Conservation (phyloP, 129 eudicot species). For the Kitagawia praeruptora region DNA sequence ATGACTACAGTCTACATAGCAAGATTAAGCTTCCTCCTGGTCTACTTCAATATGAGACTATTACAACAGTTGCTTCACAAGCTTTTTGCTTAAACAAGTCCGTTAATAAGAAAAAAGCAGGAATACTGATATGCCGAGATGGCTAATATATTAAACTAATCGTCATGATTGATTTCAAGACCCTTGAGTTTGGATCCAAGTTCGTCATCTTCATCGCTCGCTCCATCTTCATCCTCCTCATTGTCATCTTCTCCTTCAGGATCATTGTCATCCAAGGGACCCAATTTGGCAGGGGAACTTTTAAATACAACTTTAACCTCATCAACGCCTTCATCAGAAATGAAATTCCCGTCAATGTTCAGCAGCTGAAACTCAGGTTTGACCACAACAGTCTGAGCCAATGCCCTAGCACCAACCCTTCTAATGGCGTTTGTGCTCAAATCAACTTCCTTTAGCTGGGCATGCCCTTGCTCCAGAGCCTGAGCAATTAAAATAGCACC, state of each 20-base stretch:
- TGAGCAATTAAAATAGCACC: conserved; percentile 59
- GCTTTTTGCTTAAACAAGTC: background rate
- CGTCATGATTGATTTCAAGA: conserved; percentile 54
- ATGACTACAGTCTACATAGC: background rate
- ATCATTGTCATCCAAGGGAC: conserved; percentile 73
- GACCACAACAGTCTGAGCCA: conserved; percentile 59
- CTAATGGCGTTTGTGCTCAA: conserved; percentile 48
- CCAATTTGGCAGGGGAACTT: conserved; percentile 38
- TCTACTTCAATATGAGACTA: conserved; percentile 8
- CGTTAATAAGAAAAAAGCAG: background rate
- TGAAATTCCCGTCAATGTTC: conserved; percentile 60
- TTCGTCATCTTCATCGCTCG: conserved; percentile 24
- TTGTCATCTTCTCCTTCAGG: conserved; percentile 70
- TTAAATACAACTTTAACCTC: conserved; percentile 53
- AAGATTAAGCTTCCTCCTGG: conserved; percentile 2
- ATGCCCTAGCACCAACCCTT: conserved; percentile 70
- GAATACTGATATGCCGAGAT: background rate
- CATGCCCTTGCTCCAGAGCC: conserved; percentile 54
- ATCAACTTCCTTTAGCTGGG: conserved; percentile 59
- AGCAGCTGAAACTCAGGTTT: conserved; percentile 54
- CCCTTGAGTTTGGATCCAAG: conserved; percentile 52
- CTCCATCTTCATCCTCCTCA: conserved; percentile 37
- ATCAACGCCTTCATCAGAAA: conserved; percentile 85
- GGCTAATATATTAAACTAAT: conserved; percentile 7
- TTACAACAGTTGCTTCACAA: background rate